Evolutionary conservation across 768 basidiomycete species (phyloP), one percentile per base, ranked within the genome.

Genomic region (Tulasnella sp.): DNA sequence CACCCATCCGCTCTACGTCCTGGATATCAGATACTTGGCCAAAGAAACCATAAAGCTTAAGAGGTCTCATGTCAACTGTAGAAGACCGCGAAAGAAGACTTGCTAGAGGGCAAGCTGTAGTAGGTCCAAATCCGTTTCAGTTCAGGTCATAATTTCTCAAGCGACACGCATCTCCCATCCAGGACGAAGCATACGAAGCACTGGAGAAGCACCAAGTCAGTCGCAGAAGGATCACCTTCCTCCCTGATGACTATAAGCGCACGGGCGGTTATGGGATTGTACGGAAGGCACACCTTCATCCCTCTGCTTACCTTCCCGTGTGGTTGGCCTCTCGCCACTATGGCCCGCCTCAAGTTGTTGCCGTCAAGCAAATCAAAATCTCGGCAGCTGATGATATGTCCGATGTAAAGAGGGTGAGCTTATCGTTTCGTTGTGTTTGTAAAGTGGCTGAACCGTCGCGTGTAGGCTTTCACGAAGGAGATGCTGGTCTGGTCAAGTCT

Each of bases 361-460:
- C 62, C 7, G 62, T 68, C 62, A 68, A 68, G 62, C 62, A 68
- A n/a, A 68, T 68, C 62, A 68, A 68, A 36, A 68, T 68, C 34
- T 68, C 62, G 12, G 62, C 34, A 34, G 62, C 27, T 1, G 62
- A 68, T 68, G 27, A 31, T n/a, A 14, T 31, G 27, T 27, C 62
- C n/a, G 62, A 68, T 1, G 62, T 68, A 1, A 68, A 68, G 16
- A 34, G 62, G 62, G 62, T 68, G 62, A 3, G 62, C 62, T 68
- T 14, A 18, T 31, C 18, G 2, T 68, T 12, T 34, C 31, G 6
- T 14, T 27, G 9, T 31, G 14, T 31, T 2, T 68, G 31, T 31
- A 10, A 34, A 8, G 62, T 5, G 34, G 27, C 34, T n/a, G 5
- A 27, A 9, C 12, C n/a, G 2, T 27, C 27, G 3, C 62, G n/a